Conservation (phyloP, 805 yeast genomes). For the Metschnikowia koreensis region DNA sequence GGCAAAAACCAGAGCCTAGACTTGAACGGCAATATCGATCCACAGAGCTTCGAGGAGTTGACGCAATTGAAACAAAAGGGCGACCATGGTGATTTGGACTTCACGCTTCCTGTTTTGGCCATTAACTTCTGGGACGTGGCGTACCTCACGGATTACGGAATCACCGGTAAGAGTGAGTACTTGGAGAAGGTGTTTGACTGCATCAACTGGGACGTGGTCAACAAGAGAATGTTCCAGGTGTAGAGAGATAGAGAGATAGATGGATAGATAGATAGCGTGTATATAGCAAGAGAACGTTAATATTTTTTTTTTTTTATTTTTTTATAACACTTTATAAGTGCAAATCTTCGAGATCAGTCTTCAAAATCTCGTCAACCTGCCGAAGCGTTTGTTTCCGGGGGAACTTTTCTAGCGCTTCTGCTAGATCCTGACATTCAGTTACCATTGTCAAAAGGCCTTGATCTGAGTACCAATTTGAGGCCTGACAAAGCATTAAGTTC, state of each 20-base stretch:
- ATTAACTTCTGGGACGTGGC: conserved; percentile 88
- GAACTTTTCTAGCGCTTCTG: conserved; percentile 11
- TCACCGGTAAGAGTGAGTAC: conserved; percentile 67
- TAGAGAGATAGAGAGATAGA: too few relatives aligned
- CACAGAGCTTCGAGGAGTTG: conserved; percentile 50
- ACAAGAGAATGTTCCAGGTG: conserved; percentile 46
- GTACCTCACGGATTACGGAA: conserved; percentile 82
- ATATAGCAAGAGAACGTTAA: conserved; percentile 7
- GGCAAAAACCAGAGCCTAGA: conserved; percentile 72
- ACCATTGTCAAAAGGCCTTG: conserved; percentile 26
- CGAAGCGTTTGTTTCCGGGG: not conserved
- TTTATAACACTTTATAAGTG: not conserved
- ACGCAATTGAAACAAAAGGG: conserved; percentile 43
- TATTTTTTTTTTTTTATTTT: too few relatives aligned
- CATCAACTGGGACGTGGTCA: conserved; percentile 80
- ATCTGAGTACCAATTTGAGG: conserved; percentile 39
- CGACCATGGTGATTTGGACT: conserved; percentile 47
- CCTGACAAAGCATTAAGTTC: conserved; percentile 30
- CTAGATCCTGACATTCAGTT: conserved; percentile 26
- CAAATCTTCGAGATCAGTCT: not conserved
- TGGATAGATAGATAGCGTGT: conserved; percentile 13
- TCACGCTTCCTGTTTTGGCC: conserved; percentile 70
- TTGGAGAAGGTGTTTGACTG: conserved; percentile 73
- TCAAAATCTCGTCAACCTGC: conserved; percentile 6
- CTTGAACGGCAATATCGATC: conserved; percentile 67